Evolutionary conservation across 805 yeast genomes (phyloP).

Genomic region (Wickerhamiella cacticola): DNA sequence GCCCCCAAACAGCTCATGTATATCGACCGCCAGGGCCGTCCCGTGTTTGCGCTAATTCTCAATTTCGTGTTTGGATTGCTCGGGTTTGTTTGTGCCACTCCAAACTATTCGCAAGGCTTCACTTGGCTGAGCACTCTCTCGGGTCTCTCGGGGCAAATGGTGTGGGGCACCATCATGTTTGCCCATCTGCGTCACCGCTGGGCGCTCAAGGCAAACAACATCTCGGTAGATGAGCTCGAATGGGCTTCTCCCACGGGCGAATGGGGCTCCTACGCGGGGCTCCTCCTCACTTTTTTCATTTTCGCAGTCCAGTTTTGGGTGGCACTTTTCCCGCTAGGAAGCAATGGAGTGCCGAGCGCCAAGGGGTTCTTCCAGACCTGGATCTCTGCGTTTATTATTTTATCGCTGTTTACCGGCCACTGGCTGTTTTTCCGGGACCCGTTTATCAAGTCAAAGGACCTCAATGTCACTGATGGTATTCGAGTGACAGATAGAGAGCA

Average conservation of each 20-base stretch:
- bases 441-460: conserved; percentile 14
- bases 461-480: conserved; percentile 18
- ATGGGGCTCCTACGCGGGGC: conserved; percentile 54
- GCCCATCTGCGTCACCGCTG: conserved; percentile 58
- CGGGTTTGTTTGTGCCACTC: conserved; percentile 52
- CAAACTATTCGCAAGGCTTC: conserved; percentile 41
- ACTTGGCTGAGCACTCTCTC: conserved; percentile 68
- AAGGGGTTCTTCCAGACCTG: conserved; percentile 41
- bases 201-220: conserved; percentile 51
- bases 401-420: conserved; percentile 13
- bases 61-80: conserved; percentile 39
- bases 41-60: conserved; percentile 44
- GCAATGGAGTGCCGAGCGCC: conserved; percentile 28
- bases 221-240: conserved; percentile 54
- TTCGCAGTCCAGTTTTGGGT: conserved; percentile 73
- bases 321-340: conserved; percentile 60
- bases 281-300: conserved; percentile 44
- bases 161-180: conserved; percentile 65
- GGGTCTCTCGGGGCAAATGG: conserved; percentile 63
- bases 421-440: conserved; percentile 16
- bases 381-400: conserved; percentile 34
- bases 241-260: conserved; percentile 59
- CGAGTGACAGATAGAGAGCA: conserved; percentile 18
- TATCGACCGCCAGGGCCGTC: conserved; percentile 66
- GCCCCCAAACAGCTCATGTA: conserved; percentile 52